A percentile compares a stretch with the other conserved stretches of the same genome.
These are phyloP conservation scores for Magnusiomyces fungicola DNA, from an alignment of 1,139 yeast genomes.

Conservation along the genomic window DNA sequence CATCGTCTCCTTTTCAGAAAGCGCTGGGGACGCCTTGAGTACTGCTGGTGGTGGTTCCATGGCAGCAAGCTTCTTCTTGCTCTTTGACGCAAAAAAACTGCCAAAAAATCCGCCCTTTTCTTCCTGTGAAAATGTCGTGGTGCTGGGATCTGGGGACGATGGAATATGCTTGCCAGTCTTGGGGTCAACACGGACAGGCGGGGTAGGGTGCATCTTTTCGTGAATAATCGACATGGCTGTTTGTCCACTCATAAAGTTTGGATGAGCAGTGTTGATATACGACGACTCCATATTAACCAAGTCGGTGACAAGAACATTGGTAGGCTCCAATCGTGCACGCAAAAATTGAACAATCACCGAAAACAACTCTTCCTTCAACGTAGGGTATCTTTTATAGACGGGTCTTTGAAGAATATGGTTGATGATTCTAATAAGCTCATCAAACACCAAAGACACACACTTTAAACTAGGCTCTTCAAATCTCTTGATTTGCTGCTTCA, in stretches of 20 bases:
- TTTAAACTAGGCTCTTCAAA: slow-evolving; percentile 91
- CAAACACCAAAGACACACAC: slow-evolving; percentile 85
- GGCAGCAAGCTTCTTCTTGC: slow-evolving; percentile 87
- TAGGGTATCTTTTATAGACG: slow-evolving; percentile 82
- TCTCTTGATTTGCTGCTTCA: slow-evolving; percentile 88
- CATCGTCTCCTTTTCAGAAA: slow-evolving; percentile 92
- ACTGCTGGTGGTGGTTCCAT: slow-evolving; percentile 98
- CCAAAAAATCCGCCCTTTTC: slow-evolving; percentile 81
- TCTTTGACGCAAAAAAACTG: slow-evolving; percentile 86
- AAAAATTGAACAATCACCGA: slow-evolving; percentile 73
- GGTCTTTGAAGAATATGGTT: slow-evolving; percentile 79
- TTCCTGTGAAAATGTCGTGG: too few relatives aligned
- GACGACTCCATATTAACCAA: slow-evolving; percentile 82
- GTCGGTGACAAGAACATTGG: slow-evolving; percentile 77
- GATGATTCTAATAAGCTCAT: slow-evolving; percentile 85
- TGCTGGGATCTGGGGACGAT: too few relatives aligned
- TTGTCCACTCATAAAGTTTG: slow-evolving; percentile 88
- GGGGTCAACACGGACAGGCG: slow-evolving; percentile 78
- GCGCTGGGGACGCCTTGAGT: slow-evolving; percentile 86
- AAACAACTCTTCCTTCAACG: slow-evolving; percentile 76
- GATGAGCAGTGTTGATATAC: slow-evolving; percentile 95
- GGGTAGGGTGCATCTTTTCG: slow-evolving; percentile 79
- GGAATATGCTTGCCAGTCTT: slow-evolving; percentile 65
- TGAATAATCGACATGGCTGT: slow-evolving; percentile 94
- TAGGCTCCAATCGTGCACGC: slow-evolving; percentile 74